These are phyloP conservation scores for Fremontodendron californicum DNA, from an alignment of 345 rosid genomes.

Conservation along the genomic window DNA sequence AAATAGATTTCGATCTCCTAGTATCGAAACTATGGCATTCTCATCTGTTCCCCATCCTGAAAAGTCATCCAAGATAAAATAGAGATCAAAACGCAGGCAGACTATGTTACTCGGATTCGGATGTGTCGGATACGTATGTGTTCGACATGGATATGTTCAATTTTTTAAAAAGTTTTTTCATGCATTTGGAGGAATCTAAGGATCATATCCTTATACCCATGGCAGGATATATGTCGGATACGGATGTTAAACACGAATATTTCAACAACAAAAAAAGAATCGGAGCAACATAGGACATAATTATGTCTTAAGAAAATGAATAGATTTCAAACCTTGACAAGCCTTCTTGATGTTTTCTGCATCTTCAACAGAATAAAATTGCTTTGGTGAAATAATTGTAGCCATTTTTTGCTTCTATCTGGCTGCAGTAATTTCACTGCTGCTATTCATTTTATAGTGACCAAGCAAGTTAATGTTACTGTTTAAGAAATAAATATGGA, in stretches of 20 bases:
- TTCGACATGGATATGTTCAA: no score
- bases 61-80: not conserved
- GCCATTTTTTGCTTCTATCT: slow-evolving; percentile 36
- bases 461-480: not conserved
- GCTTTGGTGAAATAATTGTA: slow-evolving; percentile 45
- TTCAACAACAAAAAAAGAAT: no score
- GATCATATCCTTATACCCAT: no score
- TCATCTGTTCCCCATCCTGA: slow-evolving; percentile 81
- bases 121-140: no score
- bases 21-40: slow-evolving; percentile 50
- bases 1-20: slow-evolving; percentile 57
- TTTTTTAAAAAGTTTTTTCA: no score
- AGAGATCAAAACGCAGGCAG: not conserved
- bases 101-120: no score
- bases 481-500: not conserved
- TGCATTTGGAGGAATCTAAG: no score
- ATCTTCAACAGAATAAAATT: slow-evolving; percentile 62
- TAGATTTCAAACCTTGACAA: slow-evolving; percentile 31
- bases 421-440: not conserved
- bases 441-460: slow-evolving; percentile 5
- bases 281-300: no score
- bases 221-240: no score
- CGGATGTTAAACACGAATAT: no score
- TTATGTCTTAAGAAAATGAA: no score
- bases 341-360: slow-evolving; percentile 71